Conservation (phyloP, 78 protist species). For the Bodo saltans region DNA sequence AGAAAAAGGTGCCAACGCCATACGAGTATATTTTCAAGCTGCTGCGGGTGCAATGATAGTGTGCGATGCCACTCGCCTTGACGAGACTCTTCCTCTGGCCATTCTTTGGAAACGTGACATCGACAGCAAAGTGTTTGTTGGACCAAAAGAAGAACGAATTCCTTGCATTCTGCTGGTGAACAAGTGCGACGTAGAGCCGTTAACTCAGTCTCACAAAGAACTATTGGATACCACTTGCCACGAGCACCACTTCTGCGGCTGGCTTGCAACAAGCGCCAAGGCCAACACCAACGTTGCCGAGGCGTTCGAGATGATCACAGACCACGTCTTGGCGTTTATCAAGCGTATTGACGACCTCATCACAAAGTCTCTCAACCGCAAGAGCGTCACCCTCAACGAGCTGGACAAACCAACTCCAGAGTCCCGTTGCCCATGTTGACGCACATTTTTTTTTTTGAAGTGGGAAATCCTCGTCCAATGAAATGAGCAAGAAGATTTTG, state of each 20-base stretch:
- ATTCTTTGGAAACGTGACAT: conserved; percentile 48
- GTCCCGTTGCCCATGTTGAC: not conserved
- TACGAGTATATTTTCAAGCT: conserved; percentile 39
- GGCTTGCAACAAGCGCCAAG: not conserved
- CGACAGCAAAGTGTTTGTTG: conserved; percentile 43
- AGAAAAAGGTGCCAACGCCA: conserved; percentile 33
- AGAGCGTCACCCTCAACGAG: no score
- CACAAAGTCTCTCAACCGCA: no score
- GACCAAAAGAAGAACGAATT: not conserved
- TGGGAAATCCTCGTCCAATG: not conserved
- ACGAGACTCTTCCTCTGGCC: conserved; percentile 38
- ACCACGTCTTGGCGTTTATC: not conserved
- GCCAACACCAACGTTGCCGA: not conserved
- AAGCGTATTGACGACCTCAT: no score
- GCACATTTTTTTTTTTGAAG: not conserved
- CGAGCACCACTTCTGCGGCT: not conserved
- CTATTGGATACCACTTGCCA: not conserved
- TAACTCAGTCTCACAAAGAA: not conserved
- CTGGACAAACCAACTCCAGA: not conserved
- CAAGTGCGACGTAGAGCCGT: conserved; percentile 64
- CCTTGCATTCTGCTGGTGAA: conserved; percentile 91
- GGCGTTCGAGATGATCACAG: not conserved
- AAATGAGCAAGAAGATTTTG: not conserved
- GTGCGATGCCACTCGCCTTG: conserved; percentile 46
- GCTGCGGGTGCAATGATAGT: conserved; percentile 59